These are phyloP conservation scores for Medicago ruthenica DNA, from an alignment of 306 rosid species.

Conservation along the genomic window DNA sequence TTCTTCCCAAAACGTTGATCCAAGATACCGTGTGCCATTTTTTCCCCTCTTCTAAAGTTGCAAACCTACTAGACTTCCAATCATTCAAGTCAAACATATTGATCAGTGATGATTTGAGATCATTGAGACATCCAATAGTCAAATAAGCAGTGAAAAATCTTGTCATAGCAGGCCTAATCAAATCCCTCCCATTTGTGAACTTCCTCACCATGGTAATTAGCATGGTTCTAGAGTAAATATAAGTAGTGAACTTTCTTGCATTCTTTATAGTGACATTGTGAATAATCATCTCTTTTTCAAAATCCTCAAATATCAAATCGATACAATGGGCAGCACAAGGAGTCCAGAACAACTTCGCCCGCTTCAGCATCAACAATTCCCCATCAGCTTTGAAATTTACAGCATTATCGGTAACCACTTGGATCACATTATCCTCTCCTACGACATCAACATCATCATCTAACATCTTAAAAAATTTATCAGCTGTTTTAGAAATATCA, in stretches of 20 bases:
- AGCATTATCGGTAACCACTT: neutral
- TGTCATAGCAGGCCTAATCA: neutral
- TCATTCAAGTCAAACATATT: no score
- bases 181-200: neutral
- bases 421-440: neutral
- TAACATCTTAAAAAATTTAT: neutral
- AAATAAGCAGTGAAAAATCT: constrained; percentile 1
- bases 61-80: neutral
- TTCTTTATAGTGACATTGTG: neutral
- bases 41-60: neutral
- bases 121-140: neutral
- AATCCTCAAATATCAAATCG: neutral
- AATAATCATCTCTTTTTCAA: neutral
- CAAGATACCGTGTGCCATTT: neutral
- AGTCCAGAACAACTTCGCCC: neutral
- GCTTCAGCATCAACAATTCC: neutral
- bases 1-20: neutral
- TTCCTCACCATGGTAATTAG: constrained; percentile 12
- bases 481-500: neutral
- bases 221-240: neutral
- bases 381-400: neutral
- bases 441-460: neutral
- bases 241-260: neutral
- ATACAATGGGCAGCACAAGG: neutral
- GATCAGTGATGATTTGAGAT: neutral